Conservation (phyloP, 805 yeast species). For the Kazachstania africana region DNA sequence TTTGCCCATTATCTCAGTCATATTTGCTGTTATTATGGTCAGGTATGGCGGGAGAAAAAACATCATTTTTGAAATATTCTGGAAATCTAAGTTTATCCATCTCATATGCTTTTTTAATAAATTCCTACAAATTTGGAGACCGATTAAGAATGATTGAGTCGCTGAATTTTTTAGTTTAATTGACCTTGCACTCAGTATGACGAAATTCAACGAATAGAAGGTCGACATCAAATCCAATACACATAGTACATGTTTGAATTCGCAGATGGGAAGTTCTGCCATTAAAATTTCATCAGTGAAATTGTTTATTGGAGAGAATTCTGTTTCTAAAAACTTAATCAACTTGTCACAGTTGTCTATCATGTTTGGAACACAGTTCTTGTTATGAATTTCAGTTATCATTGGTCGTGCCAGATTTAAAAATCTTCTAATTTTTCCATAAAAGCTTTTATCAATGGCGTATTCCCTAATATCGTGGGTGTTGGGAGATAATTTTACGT, state of each 20-base stretch:
- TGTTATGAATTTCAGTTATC: constrained; percentile 4
- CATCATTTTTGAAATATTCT: not conserved
- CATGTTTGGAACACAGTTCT: constrained; percentile 7
- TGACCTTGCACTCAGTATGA: constrained; percentile 2
- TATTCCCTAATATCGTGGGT: not conserved
- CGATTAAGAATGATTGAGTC: not conserved
- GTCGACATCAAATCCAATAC: not conserved
- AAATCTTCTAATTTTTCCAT: constrained; percentile 8
- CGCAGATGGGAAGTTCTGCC: not conserved
- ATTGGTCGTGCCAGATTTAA: constrained; percentile 13
- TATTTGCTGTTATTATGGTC: not conserved
- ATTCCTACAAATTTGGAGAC: too few species aligned
- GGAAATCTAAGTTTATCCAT: constrained; percentile 13
- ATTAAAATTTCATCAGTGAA: constrained; percentile 5
- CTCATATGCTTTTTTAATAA: constrained; percentile 5
- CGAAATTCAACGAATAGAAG: not conserved
- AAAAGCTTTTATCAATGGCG: constrained; percentile 1
- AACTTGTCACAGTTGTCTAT: not conserved
- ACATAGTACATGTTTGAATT: not conserved
- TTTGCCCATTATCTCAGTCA: not conserved
- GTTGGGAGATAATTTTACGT: not conserved
- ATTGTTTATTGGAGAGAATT: constrained; percentile 8
- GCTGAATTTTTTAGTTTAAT: constrained; percentile 3
- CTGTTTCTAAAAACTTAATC: constrained; percentile 4
- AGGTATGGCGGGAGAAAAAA: constrained; percentile 14